Evolutionary conservation across 169 alveolate genomes (phyloP).

Genomic region (Condylostoma magnum): DNA sequence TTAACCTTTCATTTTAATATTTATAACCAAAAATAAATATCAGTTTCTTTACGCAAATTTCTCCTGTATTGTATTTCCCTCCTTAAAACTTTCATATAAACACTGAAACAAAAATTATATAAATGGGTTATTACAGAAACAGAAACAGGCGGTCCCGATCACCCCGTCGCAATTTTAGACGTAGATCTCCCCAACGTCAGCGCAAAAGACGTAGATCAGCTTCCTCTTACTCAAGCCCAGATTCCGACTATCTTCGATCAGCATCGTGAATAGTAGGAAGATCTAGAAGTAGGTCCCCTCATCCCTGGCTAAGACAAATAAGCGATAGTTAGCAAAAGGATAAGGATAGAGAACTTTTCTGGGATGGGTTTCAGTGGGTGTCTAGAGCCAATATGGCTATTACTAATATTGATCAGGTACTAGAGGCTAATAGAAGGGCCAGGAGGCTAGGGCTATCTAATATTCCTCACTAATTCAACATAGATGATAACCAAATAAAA

Average conservation of each 20-base stretch:
- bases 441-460: constrained; percentile 12
- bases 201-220: neutral
- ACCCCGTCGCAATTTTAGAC: too few species aligned
- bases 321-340: neutral
- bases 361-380: constrained; percentile 39
- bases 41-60: too few species aligned
- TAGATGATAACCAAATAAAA: constrained; percentile 8
- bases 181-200: neutral
- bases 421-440: constrained; percentile 25
- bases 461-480: constrained; percentile 24
- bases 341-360: constrained; percentile 6
- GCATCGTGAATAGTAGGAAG: constrained; percentile 27
- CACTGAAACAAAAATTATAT: too few species aligned
- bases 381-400: constrained; percentile 15
- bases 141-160: too few species aligned
- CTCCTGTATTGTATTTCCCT: too few species aligned
- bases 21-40: too few species aligned
- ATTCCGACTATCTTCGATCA: constrained; percentile 18
- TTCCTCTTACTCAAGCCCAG: constrained; percentile 25
- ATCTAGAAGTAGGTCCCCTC: constrained; percentile 30
- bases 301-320: constrained; percentile 21
- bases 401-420: constrained; percentile 21
- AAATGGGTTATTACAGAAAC: too few species aligned
- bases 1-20: too few species aligned
- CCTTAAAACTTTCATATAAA: too few species aligned